A percentile compares a stretch with the other conserved stretches of the same genome.
phyloP scores from a whole-genome alignment of 1,139 yeast species.

The Saccharomyces hybrid region DNA sequence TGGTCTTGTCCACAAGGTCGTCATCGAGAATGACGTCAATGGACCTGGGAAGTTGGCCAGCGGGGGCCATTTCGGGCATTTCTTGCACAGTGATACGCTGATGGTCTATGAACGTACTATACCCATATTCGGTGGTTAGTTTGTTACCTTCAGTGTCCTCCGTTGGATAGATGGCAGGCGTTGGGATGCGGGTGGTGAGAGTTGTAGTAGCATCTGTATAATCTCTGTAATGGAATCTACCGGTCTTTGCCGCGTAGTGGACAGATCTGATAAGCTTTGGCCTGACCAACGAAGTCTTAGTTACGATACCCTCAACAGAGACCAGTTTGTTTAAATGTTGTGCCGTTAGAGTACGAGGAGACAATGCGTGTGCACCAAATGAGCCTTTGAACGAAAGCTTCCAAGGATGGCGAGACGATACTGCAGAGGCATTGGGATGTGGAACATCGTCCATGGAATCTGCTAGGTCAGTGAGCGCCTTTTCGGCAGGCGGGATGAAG shows the following conservation, averaged over 20 bases:
- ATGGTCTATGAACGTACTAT: conserved; percentile 87
- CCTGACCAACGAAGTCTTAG: conserved; percentile 85
- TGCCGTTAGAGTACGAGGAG: conserved; percentile 83
- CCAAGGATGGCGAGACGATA: conserved; percentile 22
- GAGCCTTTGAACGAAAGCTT: conserved; percentile 78
- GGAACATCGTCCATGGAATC: conserved; percentile 51
- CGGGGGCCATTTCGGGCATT: conserved; percentile 98
- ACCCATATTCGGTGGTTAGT: conserved; percentile 85
- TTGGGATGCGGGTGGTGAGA: conserved; percentile 55
- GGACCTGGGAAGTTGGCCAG: conserved; percentile 93
- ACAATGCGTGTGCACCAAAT: conserved; percentile 79
- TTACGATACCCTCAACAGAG: conserved; percentile 91
- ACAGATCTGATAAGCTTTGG: conserved; percentile 91
- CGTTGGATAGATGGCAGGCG: conserved; percentile 87
- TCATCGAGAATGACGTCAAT: conserved; percentile 88
- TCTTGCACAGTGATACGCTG: conserved; percentile 92
- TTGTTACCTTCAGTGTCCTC: conserved; percentile 90
- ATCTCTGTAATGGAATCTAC: conserved; percentile 81
- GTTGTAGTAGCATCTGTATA: conserved; percentile 91
- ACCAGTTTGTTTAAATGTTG: conserved; percentile 71
- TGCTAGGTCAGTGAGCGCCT: conserved; percentile 78
- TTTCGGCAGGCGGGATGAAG: conserved; percentile 80
- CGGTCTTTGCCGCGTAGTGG: conserved; percentile 83
- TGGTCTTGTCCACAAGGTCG: conserved; percentile 83
- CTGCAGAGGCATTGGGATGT: conserved; percentile 8